Base-by-base conservation (phyloP, 2,329 filamentous ascomycete genomes). In the Emmonsia crescens region DNA sequence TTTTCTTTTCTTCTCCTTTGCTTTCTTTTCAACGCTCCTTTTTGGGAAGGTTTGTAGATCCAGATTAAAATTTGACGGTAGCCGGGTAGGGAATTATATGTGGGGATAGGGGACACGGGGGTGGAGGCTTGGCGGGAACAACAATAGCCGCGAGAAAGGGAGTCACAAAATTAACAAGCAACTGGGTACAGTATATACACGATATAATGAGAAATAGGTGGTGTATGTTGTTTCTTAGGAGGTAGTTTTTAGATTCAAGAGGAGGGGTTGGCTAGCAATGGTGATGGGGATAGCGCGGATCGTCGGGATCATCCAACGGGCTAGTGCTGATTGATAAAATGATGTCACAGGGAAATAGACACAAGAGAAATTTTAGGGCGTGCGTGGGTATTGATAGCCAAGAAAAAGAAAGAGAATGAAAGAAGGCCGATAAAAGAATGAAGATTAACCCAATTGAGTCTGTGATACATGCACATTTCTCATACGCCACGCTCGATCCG, bases 11-110 rank as follows among this genome's bases (percentile, higher is more conserved):
- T 54, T 21, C 19, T 33, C n/a, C 14, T 40, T 42, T 55, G 8
- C 5, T 36, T 10, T 66, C 57, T 57, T 66, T 60, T 36, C 33
- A 27, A 52, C 52, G 56, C 60, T 46, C 19, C 44, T 54, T 52
- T 57, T 40, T 27, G 52, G 8, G 44, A 51, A 44, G 48, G 59
- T 56, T 36, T 60, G 48, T 16, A 51, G 49, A n/a, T n/a, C n/a
- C n/a, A n/a, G n/a, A 31, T 52, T 19, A 6, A 1, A 14, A 6
- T 31, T 14, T 14, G 27, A 4, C 16, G 49, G 2, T 3, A 6
- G 19, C 19, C 19, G 31, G 14, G 14, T 29, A 24, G 31, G 19
- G 16, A 38, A 5, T 21, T 38, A 6, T 12, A 29, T 36, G 51
- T 38, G 51, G n/a, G 29, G 27, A 54, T 12, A 21, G 33, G 31